Conservation (phyloP, 1,284 basidiomycete genomes). For the Uromyces viciae-fabae region DNA sequence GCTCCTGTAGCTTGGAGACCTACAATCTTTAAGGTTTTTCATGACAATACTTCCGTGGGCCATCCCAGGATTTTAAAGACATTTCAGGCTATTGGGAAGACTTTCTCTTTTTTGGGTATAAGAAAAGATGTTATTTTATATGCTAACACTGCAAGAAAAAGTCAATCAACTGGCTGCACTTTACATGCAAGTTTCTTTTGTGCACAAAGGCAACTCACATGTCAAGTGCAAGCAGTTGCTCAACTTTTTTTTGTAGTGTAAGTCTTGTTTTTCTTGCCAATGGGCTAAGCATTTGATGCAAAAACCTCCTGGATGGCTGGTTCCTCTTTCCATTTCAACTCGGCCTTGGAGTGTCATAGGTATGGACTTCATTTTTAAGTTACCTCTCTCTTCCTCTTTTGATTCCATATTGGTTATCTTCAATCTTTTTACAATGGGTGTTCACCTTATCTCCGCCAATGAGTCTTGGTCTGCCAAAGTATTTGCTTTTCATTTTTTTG, state of each 20-base stretch:
- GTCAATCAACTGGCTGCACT: no score
- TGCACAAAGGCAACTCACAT: no score
- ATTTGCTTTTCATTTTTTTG: not conserved
- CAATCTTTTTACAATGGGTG: not conserved
- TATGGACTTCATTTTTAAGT: not conserved
- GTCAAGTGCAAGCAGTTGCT: no score
- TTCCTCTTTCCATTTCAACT: not conserved
- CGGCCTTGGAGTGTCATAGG: not conserved
- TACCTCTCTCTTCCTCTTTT: not conserved
- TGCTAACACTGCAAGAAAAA: no score
- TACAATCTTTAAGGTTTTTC: not conserved
- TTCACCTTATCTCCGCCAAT: not conserved
- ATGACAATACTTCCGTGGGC: not conserved
- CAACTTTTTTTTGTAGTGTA: no score
- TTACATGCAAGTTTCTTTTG: no score
- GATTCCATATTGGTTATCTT: conserved; percentile 1
- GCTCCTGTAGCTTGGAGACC: not conserved
- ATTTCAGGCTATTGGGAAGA: not conserved
- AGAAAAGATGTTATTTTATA: not conserved
- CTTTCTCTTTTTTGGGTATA: not conserved
- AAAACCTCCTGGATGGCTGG: not conserved
- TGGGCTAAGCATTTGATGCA: not conserved
- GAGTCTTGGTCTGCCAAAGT: not conserved
- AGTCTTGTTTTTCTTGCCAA: conserved; percentile 3
- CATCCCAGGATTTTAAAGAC: not conserved